Base-by-base conservation (phyloP, 23 red algal genomes). In the Gracilaria vermiculophylla region DNA sequence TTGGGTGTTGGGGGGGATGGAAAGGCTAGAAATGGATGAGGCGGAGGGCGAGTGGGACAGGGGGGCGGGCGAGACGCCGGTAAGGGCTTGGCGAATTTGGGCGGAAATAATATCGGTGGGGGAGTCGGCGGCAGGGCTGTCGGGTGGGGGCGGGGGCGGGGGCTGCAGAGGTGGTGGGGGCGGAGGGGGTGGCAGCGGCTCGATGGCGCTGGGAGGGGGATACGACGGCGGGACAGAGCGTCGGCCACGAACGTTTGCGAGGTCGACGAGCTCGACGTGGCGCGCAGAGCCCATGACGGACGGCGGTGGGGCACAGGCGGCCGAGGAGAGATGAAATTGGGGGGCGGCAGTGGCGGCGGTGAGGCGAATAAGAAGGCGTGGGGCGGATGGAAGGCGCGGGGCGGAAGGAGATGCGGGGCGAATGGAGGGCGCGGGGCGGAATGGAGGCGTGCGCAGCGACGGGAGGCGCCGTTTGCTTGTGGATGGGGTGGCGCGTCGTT, bases 11-110 rank as follows among this genome's bases (percentile, higher is more conserved):
- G 78, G 47, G 17, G 43, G 51, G 43, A 34, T 31, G 56, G 78
- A 37, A 21, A 55, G 53, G 23, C 53, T 36, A 33, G 54, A 37
- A 55, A 62, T 82, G 25, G 78, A 82, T 0, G 54, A 55, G 55
- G 32, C 39, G 19, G 67, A 73, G 17, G 67, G 40, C 2, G 50
- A 61, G 33, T 44, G 76, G 11, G 48, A 64, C 42, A 47, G 56
- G 20, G 78, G 78, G 37, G 55, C 21, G 36, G 28, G 78, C 36
- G 51, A 55, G 20, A 41, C 28, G 35, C 39, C 60, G 25, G 67
- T 60, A 2, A 82, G 37, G 23, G 78, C 78, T 33, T 82, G 60
- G 78, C 54, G 78, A 62, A 82, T 82, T 42, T 82, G 78, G 0
- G 78, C 78, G 55, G 54, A 41, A 33, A 82, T 64, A 13, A 62